These are phyloP conservation scores for Trypanosoma mega DNA, from an alignment of 208 protist genomes.

Conservation along the genomic window DNA sequence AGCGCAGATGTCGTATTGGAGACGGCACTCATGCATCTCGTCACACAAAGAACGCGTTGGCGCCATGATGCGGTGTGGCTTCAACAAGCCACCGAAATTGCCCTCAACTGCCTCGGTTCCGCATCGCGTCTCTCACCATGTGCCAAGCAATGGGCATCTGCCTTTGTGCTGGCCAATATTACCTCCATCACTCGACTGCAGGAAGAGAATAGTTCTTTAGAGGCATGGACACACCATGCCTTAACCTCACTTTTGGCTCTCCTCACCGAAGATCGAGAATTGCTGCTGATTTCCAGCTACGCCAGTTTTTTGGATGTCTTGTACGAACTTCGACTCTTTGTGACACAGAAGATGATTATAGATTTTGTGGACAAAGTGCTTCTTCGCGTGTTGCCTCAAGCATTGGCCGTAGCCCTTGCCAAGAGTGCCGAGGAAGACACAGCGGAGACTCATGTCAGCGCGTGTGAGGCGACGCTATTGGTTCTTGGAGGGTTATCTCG, in stretches of 20 bases:
- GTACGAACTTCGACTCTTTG: conserved; percentile 37
- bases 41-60: conserved; percentile 15
- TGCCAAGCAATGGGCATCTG: conserved; percentile 26
- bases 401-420: conserved; percentile 28
- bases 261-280: conserved; percentile 41
- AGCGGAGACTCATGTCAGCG: conserved; percentile 45
- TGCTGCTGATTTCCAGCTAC: conserved; percentile 61
- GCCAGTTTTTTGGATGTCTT: conserved; percentile 48
- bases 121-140: conserved; percentile 6
- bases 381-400: conserved; percentile 36
- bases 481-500: conserved; percentile 47
- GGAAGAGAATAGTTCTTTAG: no score
- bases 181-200: no score
- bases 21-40: conserved; percentile 17
- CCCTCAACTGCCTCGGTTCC: conserved; percentile 7
- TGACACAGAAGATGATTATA: conserved; percentile 29
- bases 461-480: conserved; percentile 60
- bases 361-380: conserved; percentile 36
- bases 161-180: no score
- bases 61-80: conserved; percentile 13
- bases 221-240: conserved; percentile 8
- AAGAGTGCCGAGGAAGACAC: conserved; percentile 36
- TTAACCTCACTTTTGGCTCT: conserved; percentile 30
- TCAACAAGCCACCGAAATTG: conserved; percentile 13
- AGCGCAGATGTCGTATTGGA: no score